Base-by-base conservation (phyloP, 169 alveolate genomes). In the Cryptosporidium parvum region DNA sequence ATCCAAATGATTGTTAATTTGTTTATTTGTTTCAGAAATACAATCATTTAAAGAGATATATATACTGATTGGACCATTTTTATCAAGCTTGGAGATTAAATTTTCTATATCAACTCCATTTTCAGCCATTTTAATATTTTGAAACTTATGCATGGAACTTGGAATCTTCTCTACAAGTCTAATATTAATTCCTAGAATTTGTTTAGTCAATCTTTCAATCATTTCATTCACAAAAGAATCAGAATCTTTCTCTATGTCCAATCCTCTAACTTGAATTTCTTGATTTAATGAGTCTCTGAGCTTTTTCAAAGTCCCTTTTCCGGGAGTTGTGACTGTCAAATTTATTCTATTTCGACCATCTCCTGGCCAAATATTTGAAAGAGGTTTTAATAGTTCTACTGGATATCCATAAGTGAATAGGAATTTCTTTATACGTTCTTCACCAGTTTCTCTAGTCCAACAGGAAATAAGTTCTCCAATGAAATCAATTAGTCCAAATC, bases 281-380 rank as follows among this genome's bases (percentile, higher is more conserved):
- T 80, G 44, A 23, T 26, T n/a, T 5, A 80, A 29, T 0, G 89
- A 62, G 1, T 7, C 42, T 26, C 23, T 62, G 26, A 80, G 51
- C 14, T 7, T 31, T 61, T 59, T 58, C 8, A 80, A 1, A 5
- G 45, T 80, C 18, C 67, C 59, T 18, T 16, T 44, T 3, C 61
- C 35, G 8, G 75, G 75, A 26, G 35, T 37, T 18, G 18, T n/a
- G 18, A 65, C 23, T 26, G n/a, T 80, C 6, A 65, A 12, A 29
- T 80, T 37, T 4, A 80, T 62, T 14, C 75, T 26, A 48, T 65
- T 80, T 12, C 48, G 16, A 8, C 69, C 68, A 62, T 80, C 68
- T 45, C 89, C 89, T 61, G 89, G 89, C 89, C 89, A 80, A 26
- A 80, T 80, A 10, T 37, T 59, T 23, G 51, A 80, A 33, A 80